These are phyloP conservation scores for Pyrus pyrifolia DNA, from an alignment of 306 rosid genomes.

Conservation along the genomic window DNA sequence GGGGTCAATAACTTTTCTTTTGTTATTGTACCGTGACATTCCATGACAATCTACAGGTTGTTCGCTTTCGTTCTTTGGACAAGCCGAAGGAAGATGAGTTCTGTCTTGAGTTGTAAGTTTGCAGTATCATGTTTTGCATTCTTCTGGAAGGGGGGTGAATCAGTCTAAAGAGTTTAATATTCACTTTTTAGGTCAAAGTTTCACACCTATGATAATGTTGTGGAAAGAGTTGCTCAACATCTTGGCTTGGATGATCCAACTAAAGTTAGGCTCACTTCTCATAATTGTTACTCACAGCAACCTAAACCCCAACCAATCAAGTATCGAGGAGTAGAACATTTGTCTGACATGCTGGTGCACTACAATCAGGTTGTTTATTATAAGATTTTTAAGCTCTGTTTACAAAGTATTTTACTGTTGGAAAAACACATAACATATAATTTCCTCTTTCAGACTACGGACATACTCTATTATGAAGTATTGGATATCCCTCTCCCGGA, in stretches of 20 bases:
- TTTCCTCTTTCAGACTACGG: constrained; percentile 50
- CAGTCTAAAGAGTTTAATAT: neutral
- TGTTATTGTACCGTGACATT: neutral
- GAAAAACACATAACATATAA: neutral
- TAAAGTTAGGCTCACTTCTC: constrained; percentile 77
- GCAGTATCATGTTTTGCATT: neutral
- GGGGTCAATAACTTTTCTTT: neutral
- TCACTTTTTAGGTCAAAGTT: constrained; percentile 47
- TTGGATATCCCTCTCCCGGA: constrained; percentile 88
- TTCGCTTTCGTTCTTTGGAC: constrained; percentile 78
- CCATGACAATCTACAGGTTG: constrained; percentile 44
- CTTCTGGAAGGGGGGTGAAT: neutral
- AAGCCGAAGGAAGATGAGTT: constrained; percentile 90
- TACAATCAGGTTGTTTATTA: constrained; percentile 53
- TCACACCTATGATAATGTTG: constrained; percentile 63
- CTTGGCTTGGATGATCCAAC: constrained; percentile 69
- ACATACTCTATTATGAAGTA: constrained; percentile 65
- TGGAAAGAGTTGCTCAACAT: constrained; percentile 52
- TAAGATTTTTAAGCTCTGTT: neutral
- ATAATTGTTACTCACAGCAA: constrained; percentile 83
- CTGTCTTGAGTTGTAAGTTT: constrained; percentile 73
- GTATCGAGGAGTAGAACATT: constrained; percentile 65
- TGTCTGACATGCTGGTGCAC: constrained; percentile 71
- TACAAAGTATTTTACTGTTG: neutral
- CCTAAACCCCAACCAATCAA: constrained; percentile 87